Conservation (phyloP, 139 green algal species). For the Haematococcus sp. region DNA sequence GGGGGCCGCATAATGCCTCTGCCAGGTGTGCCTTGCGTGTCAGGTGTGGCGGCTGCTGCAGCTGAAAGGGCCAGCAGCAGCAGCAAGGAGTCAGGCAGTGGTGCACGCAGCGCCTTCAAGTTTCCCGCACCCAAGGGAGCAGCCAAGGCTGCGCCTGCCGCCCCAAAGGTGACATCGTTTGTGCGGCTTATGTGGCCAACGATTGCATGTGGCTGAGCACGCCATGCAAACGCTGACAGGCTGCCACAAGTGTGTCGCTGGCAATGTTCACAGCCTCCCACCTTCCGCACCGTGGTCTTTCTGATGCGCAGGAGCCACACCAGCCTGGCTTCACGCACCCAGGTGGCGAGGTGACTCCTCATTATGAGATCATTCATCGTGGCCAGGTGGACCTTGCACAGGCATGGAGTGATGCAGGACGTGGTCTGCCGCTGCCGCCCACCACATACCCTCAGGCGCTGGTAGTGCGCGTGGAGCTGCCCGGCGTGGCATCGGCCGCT, state of each 20-base stretch:
- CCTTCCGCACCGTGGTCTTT: background rate
- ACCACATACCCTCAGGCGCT: slow-evolving; percentile 36
- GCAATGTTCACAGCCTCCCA: too few species aligned
- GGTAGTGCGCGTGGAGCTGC: slow-evolving; percentile 51
- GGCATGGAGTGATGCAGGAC: slow-evolving; percentile 45
- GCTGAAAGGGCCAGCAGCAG: background rate
- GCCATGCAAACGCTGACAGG: too few species aligned
- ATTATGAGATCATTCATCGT: slow-evolving; percentile 36
- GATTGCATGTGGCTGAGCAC: too few species aligned
- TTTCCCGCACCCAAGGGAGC: background rate
- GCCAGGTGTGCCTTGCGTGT: background rate
- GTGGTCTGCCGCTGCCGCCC: background rate
- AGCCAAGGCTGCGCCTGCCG: background rate
- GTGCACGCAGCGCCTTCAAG: slow-evolving; percentile 5
- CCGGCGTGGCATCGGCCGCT: slow-evolving; percentile 33
- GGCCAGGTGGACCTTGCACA: slow-evolving; percentile 37
- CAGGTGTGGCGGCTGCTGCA: background rate
- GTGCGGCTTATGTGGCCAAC: too few species aligned
- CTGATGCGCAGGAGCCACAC: slow-evolving; percentile 21
- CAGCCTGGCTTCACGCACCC: slow-evolving; percentile 26
- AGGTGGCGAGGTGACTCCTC: slow-evolving; percentile 36
- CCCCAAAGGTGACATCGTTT: too few species aligned
- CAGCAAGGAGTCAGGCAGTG: background rate
- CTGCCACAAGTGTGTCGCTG: too few species aligned
- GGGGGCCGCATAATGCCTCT: background rate